Base-by-base conservation (phyloP, 352 stramenopile genomes). In the Globisporangium cystogenes region DNA sequence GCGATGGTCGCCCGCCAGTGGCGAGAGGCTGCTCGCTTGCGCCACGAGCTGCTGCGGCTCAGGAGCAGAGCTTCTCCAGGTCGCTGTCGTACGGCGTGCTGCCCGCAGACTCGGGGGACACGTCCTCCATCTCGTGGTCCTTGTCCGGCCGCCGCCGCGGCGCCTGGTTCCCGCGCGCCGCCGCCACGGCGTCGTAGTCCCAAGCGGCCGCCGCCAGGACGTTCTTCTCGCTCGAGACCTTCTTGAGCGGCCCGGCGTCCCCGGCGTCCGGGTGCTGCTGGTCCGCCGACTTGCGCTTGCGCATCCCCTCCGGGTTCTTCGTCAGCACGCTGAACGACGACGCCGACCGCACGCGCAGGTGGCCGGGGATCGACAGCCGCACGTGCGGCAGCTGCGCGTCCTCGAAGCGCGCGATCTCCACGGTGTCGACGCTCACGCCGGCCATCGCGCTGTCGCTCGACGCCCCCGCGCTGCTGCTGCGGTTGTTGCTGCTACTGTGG, bases 211-310 rank as follows among this genome's bases (percentile, higher is more conserved):
- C 65, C 51, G 44, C 27, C 1, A 84, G 53, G 7, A 87, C 66
- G 52, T 84, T 87, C 23, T 85, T 68, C 40, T 87, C 70, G 58
- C 79, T 90, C 29, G 71, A 87, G 27, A 70, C 74, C 59, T 85
- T 85, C 56, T 88, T 87, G n/a, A 90, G 55, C 37, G 71, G 56
- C 45, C 62, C 41, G 10, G 56, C 51, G 16, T 55, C 44, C 16
- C 44, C 27, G 3, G 48, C 39, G 1, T 23, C n/a, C 2, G 39
- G 8, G 7, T 69, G 64, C 8, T 66, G 45, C 20, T 55, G 48
- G 42, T 65, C 65, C n/a, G 79, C 70, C 35, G 76, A 90, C 62
- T 92, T 92, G 45, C 82, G 76, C 62, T 93, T 93, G 14, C 77
- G 69, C 42, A 90, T 57, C 6, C 82, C 80, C 55, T 90, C 79